A percentile compares a stretch with the other conserved stretches of the same genome.
phyloP scores from a whole-genome alignment of 2,329 filamentous ascomycete species.

The Macrophomina pseudophaseolina region DNA sequence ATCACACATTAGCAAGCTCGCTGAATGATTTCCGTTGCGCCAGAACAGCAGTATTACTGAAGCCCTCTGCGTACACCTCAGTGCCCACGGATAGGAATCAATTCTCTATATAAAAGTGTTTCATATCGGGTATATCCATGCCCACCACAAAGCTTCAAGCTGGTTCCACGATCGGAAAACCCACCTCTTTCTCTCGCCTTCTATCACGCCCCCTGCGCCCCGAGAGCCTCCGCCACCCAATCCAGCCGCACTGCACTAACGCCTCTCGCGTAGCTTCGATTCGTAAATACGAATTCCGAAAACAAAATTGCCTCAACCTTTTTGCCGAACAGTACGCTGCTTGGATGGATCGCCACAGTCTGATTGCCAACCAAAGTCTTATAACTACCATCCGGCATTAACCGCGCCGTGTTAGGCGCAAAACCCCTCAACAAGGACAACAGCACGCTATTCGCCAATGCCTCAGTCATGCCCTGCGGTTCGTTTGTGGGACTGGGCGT shows the following conservation, averaged over 20 bases:
- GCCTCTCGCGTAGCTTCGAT: conserved; percentile 65
- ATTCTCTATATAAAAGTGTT: too few relatives aligned
- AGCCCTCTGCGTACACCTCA: too few relatives aligned
- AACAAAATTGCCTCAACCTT: conserved; percentile 68
- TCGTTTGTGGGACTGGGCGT: not conserved
- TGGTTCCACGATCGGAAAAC: too few relatives aligned
- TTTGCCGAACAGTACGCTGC: conserved; percentile 64
- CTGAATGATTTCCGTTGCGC: too few relatives aligned
- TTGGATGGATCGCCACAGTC: conserved; percentile 66
- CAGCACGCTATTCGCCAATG: conserved; percentile 57
- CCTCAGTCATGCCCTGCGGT: conserved; percentile 38
- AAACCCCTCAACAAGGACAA: conserved; percentile 65
- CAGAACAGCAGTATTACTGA: too few relatives aligned
- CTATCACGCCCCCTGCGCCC: conserved; percentile 26
- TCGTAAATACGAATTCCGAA: conserved; percentile 70
- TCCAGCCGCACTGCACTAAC: conserved; percentile 67
- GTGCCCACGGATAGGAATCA: too few relatives aligned
- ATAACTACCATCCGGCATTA: conserved; percentile 66
- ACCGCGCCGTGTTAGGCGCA: conserved; percentile 63
- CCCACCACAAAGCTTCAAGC: too few relatives aligned
- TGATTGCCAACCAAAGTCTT: conserved; percentile 66
- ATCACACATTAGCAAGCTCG: too few relatives aligned
- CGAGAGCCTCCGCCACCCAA: conserved; percentile 62
- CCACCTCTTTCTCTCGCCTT: too few relatives aligned
- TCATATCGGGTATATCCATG: too few relatives aligned